These are phyloP conservation scores for Vanrija sp. DNA, from an alignment of 1,284 basidiomycete genomes.

Conservation along the genomic window DNA sequence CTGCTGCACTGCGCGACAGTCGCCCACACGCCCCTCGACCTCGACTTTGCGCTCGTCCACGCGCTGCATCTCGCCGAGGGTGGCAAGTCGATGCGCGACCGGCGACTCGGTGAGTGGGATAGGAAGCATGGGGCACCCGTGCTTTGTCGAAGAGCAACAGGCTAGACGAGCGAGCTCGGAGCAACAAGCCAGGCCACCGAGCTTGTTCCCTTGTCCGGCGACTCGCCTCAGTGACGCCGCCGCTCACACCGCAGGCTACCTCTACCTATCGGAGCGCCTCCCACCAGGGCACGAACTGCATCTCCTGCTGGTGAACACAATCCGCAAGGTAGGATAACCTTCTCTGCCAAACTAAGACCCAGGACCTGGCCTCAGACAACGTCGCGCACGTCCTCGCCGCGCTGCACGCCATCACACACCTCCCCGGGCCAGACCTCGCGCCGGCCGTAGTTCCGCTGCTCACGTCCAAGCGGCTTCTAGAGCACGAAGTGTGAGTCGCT, in stretches of 20 bases:
- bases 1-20: slow-evolving; percentile 32
- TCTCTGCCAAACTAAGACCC: neutral
- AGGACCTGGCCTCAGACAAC: slow-evolving; percentile 36
- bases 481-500: slow-evolving; percentile 29
- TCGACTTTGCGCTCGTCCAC: slow-evolving; percentile 37
- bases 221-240: too few relatives aligned
- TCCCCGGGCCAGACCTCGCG: slow-evolving; percentile 36
- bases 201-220: too few relatives aligned
- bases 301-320: slow-evolving; percentile 45
- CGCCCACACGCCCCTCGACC: slow-evolving; percentile 7
- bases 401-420: slow-evolving; percentile 32
- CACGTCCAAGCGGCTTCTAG: slow-evolving; percentile 21
- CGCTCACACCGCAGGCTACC: slow-evolving; percentile 30
- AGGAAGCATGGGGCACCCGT: too few relatives aligned
- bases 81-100: slow-evolving; percentile 26
- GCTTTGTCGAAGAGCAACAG: too few relatives aligned
- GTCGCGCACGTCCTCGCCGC: slow-evolving; percentile 33
- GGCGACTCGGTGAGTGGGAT: slow-evolving; percentile 29
- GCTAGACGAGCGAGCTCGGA: too few relatives aligned
- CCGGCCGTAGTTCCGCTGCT: slow-evolving; percentile 41
- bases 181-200: too few relatives aligned
- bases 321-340: slow-evolving; percentile 35
- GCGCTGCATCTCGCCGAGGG: slow-evolving; percentile 43
- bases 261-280: slow-evolving; percentile 36
- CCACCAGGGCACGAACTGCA: slow-evolving; percentile 36